Evolutionary conservation across 108 stramenopile species (phyloP).

Genomic region (Nitzschia inconspicua): DNA sequence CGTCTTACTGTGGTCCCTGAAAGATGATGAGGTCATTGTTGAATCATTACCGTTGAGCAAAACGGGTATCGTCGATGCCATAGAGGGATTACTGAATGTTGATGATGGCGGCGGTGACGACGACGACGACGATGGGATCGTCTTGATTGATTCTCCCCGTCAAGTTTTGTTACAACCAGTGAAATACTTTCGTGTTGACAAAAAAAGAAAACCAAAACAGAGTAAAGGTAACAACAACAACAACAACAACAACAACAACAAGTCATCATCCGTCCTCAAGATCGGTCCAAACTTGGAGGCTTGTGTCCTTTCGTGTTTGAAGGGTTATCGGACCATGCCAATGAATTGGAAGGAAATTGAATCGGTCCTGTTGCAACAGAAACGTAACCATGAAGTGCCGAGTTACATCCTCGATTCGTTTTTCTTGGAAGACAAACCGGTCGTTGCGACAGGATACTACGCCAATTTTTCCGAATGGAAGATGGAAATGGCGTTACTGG

Average conservation of each 20-base stretch:
- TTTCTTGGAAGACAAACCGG: conserved; percentile 1
- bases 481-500: not conserved
- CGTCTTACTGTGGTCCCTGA: conserved; percentile 42
- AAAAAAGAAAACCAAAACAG: not conserved
- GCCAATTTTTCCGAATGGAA: not conserved
- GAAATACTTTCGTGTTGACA: conserved; percentile 1
- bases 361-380: not conserved
- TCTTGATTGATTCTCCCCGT: conserved; percentile 39
- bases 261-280: not conserved
- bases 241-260: not conserved
- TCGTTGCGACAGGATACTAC: not conserved
- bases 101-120: not conserved
- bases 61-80: conserved; percentile 9
- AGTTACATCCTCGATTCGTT: not conserved
- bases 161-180: not conserved
- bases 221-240: not conserved
- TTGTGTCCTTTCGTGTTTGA: not conserved
- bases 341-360: not conserved
- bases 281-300: not conserved
- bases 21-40: conserved; percentile 17
- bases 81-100: conserved; percentile 6
- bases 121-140: conserved; percentile 5
- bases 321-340: not conserved
- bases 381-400: not conserved
- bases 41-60: conserved; percentile 21